phyloP scores from a whole-genome alignment of 805 yeast species.

The Cyberlindnera nakhonratchasimensis region DNA sequence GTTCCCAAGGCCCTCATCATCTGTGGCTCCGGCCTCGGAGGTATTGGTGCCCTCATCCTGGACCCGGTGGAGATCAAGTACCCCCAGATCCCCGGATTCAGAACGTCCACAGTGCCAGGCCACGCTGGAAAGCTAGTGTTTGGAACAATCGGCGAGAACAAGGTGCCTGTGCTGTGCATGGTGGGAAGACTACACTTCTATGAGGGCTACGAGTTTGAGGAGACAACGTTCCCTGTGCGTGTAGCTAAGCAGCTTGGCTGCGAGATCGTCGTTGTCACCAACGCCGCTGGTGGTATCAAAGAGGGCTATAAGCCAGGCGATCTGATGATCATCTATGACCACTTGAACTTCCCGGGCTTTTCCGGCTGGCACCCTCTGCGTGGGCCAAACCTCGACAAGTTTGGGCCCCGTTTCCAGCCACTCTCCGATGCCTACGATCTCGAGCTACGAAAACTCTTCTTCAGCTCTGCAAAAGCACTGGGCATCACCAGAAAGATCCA shows the following conservation, averaged over 20 bases:
- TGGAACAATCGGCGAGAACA: slow-evolving; percentile 66
- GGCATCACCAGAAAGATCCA: slow-evolving; percentile 55
- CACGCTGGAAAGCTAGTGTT: slow-evolving; percentile 81
- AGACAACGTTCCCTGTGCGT: slow-evolving; percentile 83
- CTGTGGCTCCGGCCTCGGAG: slow-evolving; percentile 95
- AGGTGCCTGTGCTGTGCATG: slow-evolving; percentile 85
- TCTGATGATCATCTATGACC: slow-evolving; percentile 86
- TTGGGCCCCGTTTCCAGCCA: slow-evolving; percentile 87
- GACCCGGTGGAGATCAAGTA: slow-evolving; percentile 55
- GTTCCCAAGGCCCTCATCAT: slow-evolving; percentile 70
- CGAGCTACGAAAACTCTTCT: slow-evolving; percentile 60
- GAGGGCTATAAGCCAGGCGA: slow-evolving; percentile 72
- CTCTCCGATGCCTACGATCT: slow-evolving; percentile 87
- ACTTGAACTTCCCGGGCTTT: slow-evolving; percentile 86
- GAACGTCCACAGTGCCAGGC: slow-evolving; percentile 80
- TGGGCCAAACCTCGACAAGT: slow-evolving; percentile 76
- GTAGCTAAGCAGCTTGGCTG: slow-evolving; percentile 65
- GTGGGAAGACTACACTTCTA: slow-evolving; percentile 90
- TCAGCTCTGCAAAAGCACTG: slow-evolving; percentile 49
- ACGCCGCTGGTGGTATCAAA: slow-evolving; percentile 93
- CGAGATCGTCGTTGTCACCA: slow-evolving; percentile 71
- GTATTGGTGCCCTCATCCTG: slow-evolving; percentile 52
- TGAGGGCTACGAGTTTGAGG: slow-evolving; percentile 83
- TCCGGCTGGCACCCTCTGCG: slow-evolving; percentile 84
- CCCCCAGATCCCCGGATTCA: slow-evolving; percentile 73